These are phyloP conservation scores for Onygenales sp. DNA, from an alignment of 2,329 filamentous ascomycete species.

Conservation along the genomic window DNA sequence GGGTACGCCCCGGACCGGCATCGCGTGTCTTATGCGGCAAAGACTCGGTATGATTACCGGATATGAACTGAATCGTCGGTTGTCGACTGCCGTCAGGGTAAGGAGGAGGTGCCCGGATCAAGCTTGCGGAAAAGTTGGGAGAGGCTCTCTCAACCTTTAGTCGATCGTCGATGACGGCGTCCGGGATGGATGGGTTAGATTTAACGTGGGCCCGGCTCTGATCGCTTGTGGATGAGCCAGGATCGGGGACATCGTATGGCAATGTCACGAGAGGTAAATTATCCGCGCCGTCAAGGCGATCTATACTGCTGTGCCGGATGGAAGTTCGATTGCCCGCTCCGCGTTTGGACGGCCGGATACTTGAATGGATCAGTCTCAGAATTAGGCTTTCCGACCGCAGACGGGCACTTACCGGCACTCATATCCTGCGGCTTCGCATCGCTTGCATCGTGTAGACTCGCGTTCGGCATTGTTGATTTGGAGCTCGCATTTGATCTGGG, in stretches of 20 bases:
- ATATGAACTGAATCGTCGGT: not conserved
- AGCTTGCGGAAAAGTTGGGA: not conserved
- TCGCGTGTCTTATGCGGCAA: not conserved
- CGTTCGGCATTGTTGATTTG: slow-evolving; percentile 2
- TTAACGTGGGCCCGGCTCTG: not conserved
- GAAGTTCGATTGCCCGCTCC: slow-evolving; percentile 1
- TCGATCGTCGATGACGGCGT: not conserved
- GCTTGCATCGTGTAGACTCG: not conserved
- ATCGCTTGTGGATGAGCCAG: not conserved
- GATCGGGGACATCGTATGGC: slow-evolving; percentile 1
- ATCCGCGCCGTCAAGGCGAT: not conserved
- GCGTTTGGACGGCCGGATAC: slow-evolving; percentile 3
- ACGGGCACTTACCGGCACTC: slow-evolving; percentile 4
- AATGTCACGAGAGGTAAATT: not conserved
- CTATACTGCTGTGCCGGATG: not conserved
- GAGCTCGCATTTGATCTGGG: slow-evolving; percentile 6
- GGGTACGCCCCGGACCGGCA: not conserved
- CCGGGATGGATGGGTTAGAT: not conserved
- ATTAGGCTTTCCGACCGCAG: not conserved
- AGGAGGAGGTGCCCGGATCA: not conserved
- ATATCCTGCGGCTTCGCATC: slow-evolving; percentile 2
- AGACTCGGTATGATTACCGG: not conserved
- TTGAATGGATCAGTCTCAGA: not conserved
- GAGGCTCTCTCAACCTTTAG: not conserved
- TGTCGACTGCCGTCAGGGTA: slow-evolving; percentile 1